Conservation (phyloP, 331 rosid genomes). For the Telfairia occidentalis region DNA sequence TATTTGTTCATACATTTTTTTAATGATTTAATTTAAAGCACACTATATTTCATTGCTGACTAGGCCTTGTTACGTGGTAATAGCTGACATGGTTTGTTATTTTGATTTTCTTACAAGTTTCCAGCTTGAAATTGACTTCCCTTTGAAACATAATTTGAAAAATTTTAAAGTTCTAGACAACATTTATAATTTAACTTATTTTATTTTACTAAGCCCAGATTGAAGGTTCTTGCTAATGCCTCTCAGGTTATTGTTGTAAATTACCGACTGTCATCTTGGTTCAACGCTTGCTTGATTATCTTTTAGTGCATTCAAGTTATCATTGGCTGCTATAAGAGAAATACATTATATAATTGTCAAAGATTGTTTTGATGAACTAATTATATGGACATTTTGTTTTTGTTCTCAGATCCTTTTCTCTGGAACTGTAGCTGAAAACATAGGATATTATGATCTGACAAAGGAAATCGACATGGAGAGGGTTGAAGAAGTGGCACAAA, state of each 20-base stretch:
- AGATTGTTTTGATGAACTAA: background rate
- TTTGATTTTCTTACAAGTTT: background rate
- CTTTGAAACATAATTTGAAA: background rate
- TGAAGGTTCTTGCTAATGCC: background rate
- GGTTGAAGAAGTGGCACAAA: slow-evolving; percentile 58
- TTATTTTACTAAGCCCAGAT: background rate
- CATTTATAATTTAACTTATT: background rate
- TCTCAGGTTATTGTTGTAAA: background rate
- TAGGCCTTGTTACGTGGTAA: background rate
- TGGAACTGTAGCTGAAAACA: slow-evolving; percentile 83
- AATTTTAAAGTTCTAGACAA: background rate
- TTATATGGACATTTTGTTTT: background rate
- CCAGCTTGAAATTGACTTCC: background rate
- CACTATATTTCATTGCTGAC: background rate
- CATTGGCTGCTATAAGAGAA: background rate
- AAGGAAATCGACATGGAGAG: slow-evolving; percentile 60
- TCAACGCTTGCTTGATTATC: background rate
- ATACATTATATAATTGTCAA: background rate
- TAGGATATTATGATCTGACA: slow-evolving; percentile 68
- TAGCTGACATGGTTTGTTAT: background rate
- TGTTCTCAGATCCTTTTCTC: slow-evolving; percentile 60
- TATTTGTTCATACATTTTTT: background rate
- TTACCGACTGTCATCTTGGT: background rate
- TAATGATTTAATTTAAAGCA: background rate
- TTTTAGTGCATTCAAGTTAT: background rate